Evolutionary conservation across 23 red algal genomes (phyloP).

Genomic region (Agarophyton chilense): DNA sequence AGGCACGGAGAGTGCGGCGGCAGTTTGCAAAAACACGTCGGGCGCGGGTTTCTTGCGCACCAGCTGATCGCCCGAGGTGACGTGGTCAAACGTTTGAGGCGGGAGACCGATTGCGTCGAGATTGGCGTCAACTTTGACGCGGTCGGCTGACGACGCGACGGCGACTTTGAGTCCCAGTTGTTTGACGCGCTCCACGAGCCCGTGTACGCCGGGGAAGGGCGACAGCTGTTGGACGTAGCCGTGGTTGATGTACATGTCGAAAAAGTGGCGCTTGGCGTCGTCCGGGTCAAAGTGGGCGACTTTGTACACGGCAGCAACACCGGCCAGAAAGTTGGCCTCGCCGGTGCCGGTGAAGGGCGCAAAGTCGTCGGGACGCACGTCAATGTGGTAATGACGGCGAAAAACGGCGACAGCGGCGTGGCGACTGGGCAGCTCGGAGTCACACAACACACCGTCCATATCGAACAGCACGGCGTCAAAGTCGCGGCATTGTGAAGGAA

Average conservation of each 20-base stretch:
- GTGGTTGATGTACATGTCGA: slow-evolving; percentile 73
- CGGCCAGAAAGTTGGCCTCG: slow-evolving; percentile 79
- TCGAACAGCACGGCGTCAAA: slow-evolving; percentile 89
- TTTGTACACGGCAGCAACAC: slow-evolving; percentile 71
- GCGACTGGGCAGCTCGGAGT: slow-evolving; percentile 74
- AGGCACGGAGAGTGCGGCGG: slow-evolving; percentile 48
- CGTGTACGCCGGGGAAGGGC: slow-evolving; percentile 57
- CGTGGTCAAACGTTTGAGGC: slow-evolving; percentile 68
- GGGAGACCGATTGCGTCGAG: slow-evolving; percentile 72
- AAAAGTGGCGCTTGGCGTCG: slow-evolving; percentile 78
- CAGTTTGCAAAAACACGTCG: slow-evolving; percentile 79
- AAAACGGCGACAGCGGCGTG: slow-evolving; percentile 65
- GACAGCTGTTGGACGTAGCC: slow-evolving; percentile 42
- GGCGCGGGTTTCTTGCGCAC: slow-evolving; percentile 87
- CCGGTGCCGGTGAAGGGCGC: slow-evolving; percentile 89
- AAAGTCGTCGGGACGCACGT: slow-evolving; percentile 73
- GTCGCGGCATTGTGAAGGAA: slow-evolving; percentile 27
- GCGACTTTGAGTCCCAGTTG: slow-evolving; percentile 72
- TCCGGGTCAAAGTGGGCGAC: slow-evolving; percentile 65
- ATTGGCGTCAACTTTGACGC: slow-evolving; percentile 89
- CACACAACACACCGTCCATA: slow-evolving; percentile 95
- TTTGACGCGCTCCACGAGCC: slow-evolving; percentile 51
- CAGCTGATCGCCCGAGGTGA: slow-evolving; percentile 64
- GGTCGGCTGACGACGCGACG: slow-evolving; percentile 83
- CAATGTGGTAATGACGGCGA: slow-evolving; percentile 29